Base-by-base conservation (phyloP, 345 rosid species). In the Turritis glabra region DNA sequence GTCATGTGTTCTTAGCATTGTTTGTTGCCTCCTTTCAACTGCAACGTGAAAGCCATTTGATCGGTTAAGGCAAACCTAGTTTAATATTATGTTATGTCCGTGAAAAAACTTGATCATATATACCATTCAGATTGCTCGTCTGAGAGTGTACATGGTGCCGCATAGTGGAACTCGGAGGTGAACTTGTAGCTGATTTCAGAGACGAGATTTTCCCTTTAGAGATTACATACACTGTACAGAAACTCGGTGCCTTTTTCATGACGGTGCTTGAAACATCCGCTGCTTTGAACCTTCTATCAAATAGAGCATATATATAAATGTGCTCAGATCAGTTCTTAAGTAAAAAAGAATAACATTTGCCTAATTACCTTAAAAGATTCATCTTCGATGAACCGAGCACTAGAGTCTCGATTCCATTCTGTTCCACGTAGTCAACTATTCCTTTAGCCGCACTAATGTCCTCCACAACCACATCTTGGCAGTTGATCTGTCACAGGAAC, bases 191-290 rank as follows among this genome's bases (percentile, higher is more conserved):
- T 2, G 91, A 41, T 77, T 75, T 81, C 14, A 87, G 81, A 1
- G 92, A 80, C 1, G 92, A 80, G 30, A 92, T 74, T 75, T 84
- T 90, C 50, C 89, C 90, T 85, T 85, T 92, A 29, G 79, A 54
- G 37, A 94, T 95, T 57, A 80, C 68, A 75, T 95, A 95, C 0
- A 92, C 87, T 0, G 89, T 82, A 66, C 99, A 95, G 74, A 80
- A 92, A 17, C 78, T 90, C 5, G 96, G 91, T 19, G 86, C 90
- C 56, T 38, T 81, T 76, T 85, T 92, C 21, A 85, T 70, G 23
- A 95, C 89, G 2, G 67, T 81, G 41, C 75, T 79, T 7, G 97
- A 80, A 27, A 90, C 74, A 69, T 92, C 97, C 12, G 77, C 7
- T 3, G 78, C 75, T 82, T 79, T 87, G 81, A 95, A 92, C 82